A percentile compares a stretch with the other conserved stretches of the same genome.
phyloP scores from a whole-genome alignment of 129 eudicot species.

The Pittosporum tobira region DNA sequence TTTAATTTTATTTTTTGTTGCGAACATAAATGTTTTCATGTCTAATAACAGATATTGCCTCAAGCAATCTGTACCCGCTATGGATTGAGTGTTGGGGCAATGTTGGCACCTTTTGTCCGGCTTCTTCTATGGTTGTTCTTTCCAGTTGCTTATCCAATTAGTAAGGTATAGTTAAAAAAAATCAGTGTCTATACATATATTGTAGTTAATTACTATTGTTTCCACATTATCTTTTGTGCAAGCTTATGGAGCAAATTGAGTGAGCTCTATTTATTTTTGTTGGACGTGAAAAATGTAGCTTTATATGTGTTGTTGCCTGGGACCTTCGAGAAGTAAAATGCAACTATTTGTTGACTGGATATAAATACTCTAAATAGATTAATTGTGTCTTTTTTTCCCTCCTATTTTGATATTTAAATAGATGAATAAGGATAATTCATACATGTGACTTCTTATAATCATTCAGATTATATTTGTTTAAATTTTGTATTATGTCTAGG shows the following conservation, averaged over 20 bases:
- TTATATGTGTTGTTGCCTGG: neutral
- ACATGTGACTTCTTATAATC: neutral
- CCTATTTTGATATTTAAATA: neutral
- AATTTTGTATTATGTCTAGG: slow-evolving; percentile 30
- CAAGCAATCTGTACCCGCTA: slow-evolving; percentile 95
- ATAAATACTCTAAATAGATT: too few relatives aligned
- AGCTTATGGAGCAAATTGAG: too few relatives aligned
- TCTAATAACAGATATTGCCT: slow-evolving; percentile 60
- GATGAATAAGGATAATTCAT: neutral
- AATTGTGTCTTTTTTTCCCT: neutral
- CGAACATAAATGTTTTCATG: slow-evolving; percentile 1
- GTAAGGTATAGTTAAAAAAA: slow-evolving; percentile 59
- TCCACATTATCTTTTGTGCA: too few relatives aligned
- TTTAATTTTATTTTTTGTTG: slow-evolving; percentile 6
- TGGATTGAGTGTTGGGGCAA: slow-evolving; percentile 92
- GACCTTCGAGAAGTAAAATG: neutral
- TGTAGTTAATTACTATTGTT: too few relatives aligned
- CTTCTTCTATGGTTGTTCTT: slow-evolving; percentile 76
- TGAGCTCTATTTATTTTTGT: too few relatives aligned
- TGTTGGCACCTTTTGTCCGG: slow-evolving; percentile 78
- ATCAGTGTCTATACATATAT: neutral
- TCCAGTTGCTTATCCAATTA: slow-evolving; percentile 91
- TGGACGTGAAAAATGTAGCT: neutral
- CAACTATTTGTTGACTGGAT: too few relatives aligned
- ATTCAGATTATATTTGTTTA: neutral